phyloP scores from a whole-genome alignment of 108 stramenopile species.

The Nannochloropsis gaditana region DNA sequence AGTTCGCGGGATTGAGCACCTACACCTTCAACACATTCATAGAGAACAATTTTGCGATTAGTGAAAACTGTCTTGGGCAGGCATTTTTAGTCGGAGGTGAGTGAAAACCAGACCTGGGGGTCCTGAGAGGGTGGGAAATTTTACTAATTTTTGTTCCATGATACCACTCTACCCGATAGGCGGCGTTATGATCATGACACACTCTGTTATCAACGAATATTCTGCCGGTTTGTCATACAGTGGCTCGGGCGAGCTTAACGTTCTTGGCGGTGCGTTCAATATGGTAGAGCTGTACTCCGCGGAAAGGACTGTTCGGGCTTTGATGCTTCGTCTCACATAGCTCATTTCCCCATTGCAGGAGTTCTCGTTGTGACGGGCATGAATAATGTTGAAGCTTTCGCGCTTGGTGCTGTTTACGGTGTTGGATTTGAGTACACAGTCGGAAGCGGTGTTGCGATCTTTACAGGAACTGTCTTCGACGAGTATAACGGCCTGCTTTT shows the following conservation, averaged over 20 bases:
- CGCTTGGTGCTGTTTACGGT: neutral
- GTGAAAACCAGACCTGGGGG: too few relatives aligned
- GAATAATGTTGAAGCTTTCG: neutral
- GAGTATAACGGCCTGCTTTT: neutral
- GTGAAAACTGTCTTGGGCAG: slow-evolving; percentile 2
- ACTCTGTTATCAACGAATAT: neutral
- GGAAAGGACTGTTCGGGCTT: too few relatives aligned
- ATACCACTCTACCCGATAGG: neutral
- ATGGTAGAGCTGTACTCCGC: too few relatives aligned
- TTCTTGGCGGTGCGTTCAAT: neutral
- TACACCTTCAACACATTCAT: slow-evolving; percentile 14
- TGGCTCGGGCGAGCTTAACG: neutral
- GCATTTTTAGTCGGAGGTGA: neutral
- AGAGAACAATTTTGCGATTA: neutral
- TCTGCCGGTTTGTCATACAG: neutral
- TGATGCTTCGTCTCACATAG: too few relatives aligned
- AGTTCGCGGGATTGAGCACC: neutral
- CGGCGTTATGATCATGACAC: neutral
- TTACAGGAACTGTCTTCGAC: neutral
- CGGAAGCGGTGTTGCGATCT: neutral
- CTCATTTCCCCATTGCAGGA: neutral
- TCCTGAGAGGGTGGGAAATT: too few relatives aligned
- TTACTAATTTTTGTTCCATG: neutral
- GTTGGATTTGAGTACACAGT: neutral
- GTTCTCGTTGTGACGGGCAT: neutral